phyloP scores from a whole-genome alignment of 352 stramenopile species.

The Aphanomyces astaci region DNA sequence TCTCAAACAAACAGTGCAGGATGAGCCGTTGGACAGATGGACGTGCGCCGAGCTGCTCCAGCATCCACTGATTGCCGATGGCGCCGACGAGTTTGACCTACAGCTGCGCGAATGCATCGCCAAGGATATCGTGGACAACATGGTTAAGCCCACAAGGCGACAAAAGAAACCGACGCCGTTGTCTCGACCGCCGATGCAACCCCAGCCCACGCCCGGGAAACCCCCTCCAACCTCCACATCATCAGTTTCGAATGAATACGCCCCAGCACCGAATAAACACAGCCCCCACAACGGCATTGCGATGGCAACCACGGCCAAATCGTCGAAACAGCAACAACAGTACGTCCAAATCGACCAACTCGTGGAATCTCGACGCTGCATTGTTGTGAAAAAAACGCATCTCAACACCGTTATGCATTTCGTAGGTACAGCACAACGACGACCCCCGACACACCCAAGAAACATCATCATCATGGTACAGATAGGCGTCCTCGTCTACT shows the following conservation, averaged over 20 bases:
- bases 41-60: slow-evolving; percentile 67
- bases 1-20: slow-evolving; percentile 59
- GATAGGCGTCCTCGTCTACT: too few species aligned
- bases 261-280: too few species aligned
- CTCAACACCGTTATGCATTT: background rate
- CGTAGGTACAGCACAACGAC: background rate
- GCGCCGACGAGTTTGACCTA: slow-evolving; percentile 43
- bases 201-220: background rate
- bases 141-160: slow-evolving; percentile 4
- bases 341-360: too few species aligned
- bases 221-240: background rate
- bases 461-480: background rate
- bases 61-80: slow-evolving; percentile 63
- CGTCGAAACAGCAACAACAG: too few species aligned
- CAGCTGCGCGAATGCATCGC: slow-evolving; percentile 67
- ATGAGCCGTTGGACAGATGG: slow-evolving; percentile 72
- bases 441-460: background rate
- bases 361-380: too few species aligned
- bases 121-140: slow-evolving; percentile 49
- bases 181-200: background rate
- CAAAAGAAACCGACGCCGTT: background rate
- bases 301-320: background rate
- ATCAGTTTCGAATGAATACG: too few species aligned
- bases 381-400: too few species aligned
- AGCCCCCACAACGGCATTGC: background rate